These are phyloP conservation scores for Backusella psychrophila DNA, from an alignment of 192 early-diverging fungal species.

Conservation along the genomic window DNA sequence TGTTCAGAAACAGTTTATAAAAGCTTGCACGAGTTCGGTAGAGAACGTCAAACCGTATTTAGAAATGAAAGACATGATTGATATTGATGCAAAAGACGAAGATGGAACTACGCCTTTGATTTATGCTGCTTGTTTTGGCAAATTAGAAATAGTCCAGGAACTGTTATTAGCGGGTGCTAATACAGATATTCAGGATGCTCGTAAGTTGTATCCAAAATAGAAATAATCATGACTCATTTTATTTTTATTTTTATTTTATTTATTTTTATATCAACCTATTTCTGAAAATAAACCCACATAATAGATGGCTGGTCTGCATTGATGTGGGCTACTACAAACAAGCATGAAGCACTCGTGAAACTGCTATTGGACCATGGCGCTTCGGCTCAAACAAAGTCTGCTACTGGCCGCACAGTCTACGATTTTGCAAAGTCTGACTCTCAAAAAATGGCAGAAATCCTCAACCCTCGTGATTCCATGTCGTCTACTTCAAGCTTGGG, in stretches of 20 bases:
- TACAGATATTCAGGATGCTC: constrained; percentile 69
- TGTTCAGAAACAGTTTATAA: constrained; percentile 65
- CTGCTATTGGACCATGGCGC: constrained; percentile 80
- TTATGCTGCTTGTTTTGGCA: constrained; percentile 88
- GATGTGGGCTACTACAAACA: constrained; percentile 91
- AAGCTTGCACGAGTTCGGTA: constrained; percentile 71
- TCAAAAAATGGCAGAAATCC: constrained; percentile 49
- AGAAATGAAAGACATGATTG: constrained; percentile 55
- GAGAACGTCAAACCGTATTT: constrained; percentile 60
- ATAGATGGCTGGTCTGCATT: constrained; percentile 84
- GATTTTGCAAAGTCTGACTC: constrained; percentile 68
- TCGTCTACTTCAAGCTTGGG: constrained; percentile 29
- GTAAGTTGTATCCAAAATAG: constrained; percentile 22
- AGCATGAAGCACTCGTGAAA: constrained; percentile 73
- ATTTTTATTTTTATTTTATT: not conserved
- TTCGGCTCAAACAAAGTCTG: constrained; percentile 61
- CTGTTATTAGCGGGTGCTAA: constrained; percentile 74
- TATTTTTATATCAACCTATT: not conserved
- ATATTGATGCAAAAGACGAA: constrained; percentile 81
- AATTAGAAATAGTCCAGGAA: constrained; percentile 65
- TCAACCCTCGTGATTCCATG: constrained; percentile 28
- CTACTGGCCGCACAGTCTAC: constrained; percentile 72
- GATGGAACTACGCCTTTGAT: constrained; percentile 87
- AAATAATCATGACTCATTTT: constrained; percentile 3
- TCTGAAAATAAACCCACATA: not conserved